A percentile compares a stretch with the other conserved stretches of the same genome.
Evolutionary conservation across 2,329 filamentous ascomycete genomes (phyloP).

Genomic region (Lasiodiplodia citricola): DNA sequence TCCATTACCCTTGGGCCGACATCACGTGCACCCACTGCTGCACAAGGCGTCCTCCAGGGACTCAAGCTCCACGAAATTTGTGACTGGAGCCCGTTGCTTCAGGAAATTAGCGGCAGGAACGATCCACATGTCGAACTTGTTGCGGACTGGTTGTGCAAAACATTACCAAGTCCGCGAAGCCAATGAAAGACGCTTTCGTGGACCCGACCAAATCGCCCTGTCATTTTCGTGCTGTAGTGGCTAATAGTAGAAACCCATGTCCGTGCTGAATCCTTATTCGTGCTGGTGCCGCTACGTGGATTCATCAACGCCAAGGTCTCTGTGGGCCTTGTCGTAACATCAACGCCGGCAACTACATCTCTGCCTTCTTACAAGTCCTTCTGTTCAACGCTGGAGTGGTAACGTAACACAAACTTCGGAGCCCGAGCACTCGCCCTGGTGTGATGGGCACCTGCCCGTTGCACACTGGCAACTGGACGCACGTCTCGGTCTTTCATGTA

Average conservation of each 20-base stretch:
- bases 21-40: background rate
- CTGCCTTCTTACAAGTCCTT: background rate
- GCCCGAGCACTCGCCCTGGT: background rate
- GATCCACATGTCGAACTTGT: background rate
- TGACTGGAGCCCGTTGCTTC: constrained; percentile 40
- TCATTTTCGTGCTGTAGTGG: background rate
- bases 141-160: constrained; percentile 32
- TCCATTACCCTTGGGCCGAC: background rate
- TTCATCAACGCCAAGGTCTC: background rate
- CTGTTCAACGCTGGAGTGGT: background rate
- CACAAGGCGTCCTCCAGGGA: constrained; percentile 33
- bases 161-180: constrained; percentile 29
- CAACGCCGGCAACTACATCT: constrained; percentile 6
- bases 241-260: constrained; percentile 3
- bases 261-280: background rate
- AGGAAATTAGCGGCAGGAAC: background rate
- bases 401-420: background rate
- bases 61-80: constrained; percentile 57
- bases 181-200: constrained; percentile 12
- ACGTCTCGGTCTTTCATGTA: background rate
- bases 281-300: constrained; percentile 3
- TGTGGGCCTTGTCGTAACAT: background rate
- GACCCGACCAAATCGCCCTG: background rate
- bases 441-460: background rate
- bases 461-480: background rate